Evolutionary conservation across 1,139 yeast genomes (phyloP), one percentile per base, ranked within the genome.

Genomic region (Pichia terricola): DNA sequence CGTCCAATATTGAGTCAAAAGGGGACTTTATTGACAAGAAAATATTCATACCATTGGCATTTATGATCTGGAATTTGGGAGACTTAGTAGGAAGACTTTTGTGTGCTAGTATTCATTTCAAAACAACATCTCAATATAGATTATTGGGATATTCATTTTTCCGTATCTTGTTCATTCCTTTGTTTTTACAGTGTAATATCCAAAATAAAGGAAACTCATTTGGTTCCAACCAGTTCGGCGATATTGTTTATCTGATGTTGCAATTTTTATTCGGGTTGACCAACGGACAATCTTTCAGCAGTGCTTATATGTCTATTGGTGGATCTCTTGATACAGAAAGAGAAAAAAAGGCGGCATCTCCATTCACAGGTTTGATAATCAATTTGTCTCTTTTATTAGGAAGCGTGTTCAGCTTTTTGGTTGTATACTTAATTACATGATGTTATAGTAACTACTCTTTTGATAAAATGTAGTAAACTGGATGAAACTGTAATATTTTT

Each of bases 281-380:
- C 6, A 88, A 86, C 58, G 98, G 98, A 4, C 95, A 88, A 55
- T 68, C 85, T 35, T 73, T 85, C 44, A 81, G 95, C 5, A 75
- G 88, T 27, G 74, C 88, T 46, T 84, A 89, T 63, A 87, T 89
- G 89, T 71, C 73, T 37, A 85, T 89, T 5, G 82, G 89, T 0
- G 69, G 70, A 25, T 68, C 70, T 44, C 69, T 81, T 48, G 73
- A 70, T 33, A 68, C 64, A 16, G 84, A 77, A 39, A 73, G 73
- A 26, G 94, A 86, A 57, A 81, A 79, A 60, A 88, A 85, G 52
- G 96, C 96, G 0, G 95, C 97, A 1, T 96, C 96, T 35, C 96
- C 96, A 3, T 84, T 88, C 60, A 83, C 94, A 45, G 78, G 87
- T 1, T 77, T 87, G 22, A 77, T 84, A 52, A 70, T 87, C 44